A percentile compares a stretch with the other conserved stretches of the same genome.
These are phyloP conservation scores for Pinus tabuliformis DNA, from an alignment of 75 land plant genomes.

Conservation along the genomic window DNA sequence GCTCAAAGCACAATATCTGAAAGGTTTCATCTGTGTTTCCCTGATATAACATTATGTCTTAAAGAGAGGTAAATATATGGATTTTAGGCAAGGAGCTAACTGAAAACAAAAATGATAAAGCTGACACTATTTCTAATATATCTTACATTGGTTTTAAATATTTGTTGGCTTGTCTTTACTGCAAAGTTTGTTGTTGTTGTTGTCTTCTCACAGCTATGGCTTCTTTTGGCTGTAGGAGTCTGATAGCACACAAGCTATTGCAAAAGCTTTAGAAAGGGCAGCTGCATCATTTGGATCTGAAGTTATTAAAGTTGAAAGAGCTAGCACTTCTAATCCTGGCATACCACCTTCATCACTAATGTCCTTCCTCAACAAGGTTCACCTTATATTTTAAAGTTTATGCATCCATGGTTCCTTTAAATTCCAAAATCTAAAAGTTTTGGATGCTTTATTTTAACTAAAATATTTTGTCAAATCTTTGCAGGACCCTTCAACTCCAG, in stretches of 20 bases:
- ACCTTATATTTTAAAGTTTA: background rate
- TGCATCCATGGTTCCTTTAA: background rate
- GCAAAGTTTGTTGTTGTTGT: background rate
- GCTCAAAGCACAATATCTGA: no score
- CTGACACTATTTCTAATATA: background rate
- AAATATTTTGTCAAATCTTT: background rate
- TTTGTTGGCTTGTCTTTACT: background rate
- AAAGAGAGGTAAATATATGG: background rate
- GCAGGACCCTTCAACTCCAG: conserved; percentile 58
- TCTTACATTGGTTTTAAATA: background rate
- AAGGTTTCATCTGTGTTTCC: background rate
- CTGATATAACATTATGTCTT: background rate
- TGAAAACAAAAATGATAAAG: background rate
- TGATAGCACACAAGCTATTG: conserved; percentile 36
- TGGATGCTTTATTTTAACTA: background rate
- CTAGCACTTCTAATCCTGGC: conserved; percentile 82
- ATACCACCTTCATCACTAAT: conserved; percentile 96
- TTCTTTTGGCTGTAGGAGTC: conserved; percentile 31
- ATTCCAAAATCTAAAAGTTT: background rate
- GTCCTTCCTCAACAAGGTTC: conserved; percentile 79
- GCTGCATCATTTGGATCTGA: conserved; percentile 51
- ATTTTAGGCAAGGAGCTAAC: background rate
- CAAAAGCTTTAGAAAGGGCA: conserved; percentile 57
- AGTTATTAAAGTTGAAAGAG: conserved; percentile 33
- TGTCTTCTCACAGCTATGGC: background rate